Evolutionary conservation across 305 asterid species (phyloP).

Genomic region (Euphrasia arctica): DNA sequence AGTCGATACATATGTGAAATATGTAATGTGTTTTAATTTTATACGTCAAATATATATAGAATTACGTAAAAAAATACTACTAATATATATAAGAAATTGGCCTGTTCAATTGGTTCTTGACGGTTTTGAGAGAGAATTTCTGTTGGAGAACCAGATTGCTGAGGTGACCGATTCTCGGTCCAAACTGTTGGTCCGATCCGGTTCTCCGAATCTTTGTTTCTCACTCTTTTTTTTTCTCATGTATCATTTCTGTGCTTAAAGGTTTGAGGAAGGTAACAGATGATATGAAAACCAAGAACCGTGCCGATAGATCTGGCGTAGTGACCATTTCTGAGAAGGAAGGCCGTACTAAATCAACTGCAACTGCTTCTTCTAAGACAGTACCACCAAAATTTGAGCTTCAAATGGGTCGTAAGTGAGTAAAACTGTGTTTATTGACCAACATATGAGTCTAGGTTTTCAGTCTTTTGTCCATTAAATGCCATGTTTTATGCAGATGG

Average conservation of each 20-base stretch:
- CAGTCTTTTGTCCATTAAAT: slow-evolving; percentile 22
- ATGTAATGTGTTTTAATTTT: no score
- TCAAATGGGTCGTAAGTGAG: slow-evolving; percentile 99
- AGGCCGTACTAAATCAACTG: slow-evolving; percentile 42
- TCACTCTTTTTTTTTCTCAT: neutral
- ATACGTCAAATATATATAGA: no score
- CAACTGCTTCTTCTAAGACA: slow-evolving; percentile 59
- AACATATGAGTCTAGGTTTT: slow-evolving; percentile 20
- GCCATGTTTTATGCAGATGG: slow-evolving; percentile 61
- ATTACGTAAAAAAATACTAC: no score
- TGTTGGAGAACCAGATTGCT: neutral
- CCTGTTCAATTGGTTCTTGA: neutral
- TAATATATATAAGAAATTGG: no score
- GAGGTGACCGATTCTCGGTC: neutral
- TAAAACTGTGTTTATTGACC: slow-evolving; percentile 22
- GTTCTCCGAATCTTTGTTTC: neutral
- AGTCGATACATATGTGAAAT: no score
- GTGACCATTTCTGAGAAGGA: slow-evolving; percentile 66
- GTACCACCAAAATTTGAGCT: slow-evolving; percentile 97
- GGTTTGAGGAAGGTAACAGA: slow-evolving; percentile 93
- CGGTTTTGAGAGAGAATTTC: neutral
- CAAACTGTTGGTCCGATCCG: neutral
- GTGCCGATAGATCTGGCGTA: slow-evolving; percentile 67
- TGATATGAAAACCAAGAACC: slow-evolving; percentile 96
- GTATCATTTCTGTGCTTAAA: slow-evolving; percentile 29